A percentile compares a stretch with the other conserved stretches of the same genome.
Evolutionary conservation across 352 stramenopile species (phyloP).

Genomic region (Elongisporangium anandrum): DNA sequence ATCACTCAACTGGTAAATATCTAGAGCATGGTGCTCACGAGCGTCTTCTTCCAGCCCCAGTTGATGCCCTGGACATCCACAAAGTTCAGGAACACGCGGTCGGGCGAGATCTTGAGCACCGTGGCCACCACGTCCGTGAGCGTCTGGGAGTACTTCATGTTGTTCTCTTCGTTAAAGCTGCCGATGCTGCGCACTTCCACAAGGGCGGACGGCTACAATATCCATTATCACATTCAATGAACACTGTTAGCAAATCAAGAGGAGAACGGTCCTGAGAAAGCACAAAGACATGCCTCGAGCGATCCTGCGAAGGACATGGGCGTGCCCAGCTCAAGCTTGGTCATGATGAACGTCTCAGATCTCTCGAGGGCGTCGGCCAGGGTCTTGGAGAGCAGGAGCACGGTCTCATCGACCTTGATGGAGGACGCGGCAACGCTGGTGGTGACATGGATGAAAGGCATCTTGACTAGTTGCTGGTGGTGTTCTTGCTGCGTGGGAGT

Average conservation of each 20-base stretch:
- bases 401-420: not conserved
- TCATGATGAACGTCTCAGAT: not conserved
- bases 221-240: no score
- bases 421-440: not conserved
- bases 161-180: not conserved
- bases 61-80: slow-evolving; percentile 16
- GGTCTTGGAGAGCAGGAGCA: not conserved
- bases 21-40: no score
- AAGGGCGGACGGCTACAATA: not conserved
- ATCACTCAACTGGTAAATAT: no score
- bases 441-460: slow-evolving; percentile 3
- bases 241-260: no score
- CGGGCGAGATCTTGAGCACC: slow-evolving; percentile 14
- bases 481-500: no score
- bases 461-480: not conserved
- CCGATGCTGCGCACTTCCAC: not conserved
- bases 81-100: slow-evolving; percentile 17
- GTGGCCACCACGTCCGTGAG: slow-evolving; percentile 8
- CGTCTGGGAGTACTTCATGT: not conserved
- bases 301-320: slow-evolving; percentile 2
- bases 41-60: not conserved
- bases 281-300: slow-evolving; percentile 3
- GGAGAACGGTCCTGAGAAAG: no score
- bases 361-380: not conserved
- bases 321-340: not conserved